Evolutionary conservation across 345 rosid species (phyloP).

Genomic region (Zanthoxylum bungeanum): DNA sequence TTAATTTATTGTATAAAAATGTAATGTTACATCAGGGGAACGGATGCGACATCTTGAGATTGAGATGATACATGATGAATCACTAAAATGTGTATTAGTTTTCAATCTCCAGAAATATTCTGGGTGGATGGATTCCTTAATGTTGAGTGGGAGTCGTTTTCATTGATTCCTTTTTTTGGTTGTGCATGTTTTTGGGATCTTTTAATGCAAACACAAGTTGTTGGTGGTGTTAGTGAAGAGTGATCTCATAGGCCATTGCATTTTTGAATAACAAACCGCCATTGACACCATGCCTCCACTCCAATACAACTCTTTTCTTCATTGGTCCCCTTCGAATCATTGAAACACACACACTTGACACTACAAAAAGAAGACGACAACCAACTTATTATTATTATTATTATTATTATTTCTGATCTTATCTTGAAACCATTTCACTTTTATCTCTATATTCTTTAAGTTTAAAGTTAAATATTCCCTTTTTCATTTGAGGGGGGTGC

Average conservation of each 20-base stretch:
- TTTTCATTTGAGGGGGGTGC: too few relatives aligned
- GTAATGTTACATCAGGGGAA: conserved; percentile 1
- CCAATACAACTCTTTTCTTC: background rate
- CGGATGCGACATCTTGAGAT: too few relatives aligned
- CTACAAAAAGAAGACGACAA: background rate
- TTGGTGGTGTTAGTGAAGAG: background rate
- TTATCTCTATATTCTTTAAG: too few relatives aligned
- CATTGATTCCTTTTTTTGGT: background rate
- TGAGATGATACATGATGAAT: background rate
- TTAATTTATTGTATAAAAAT: conserved; percentile 8
- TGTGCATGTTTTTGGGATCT: background rate
- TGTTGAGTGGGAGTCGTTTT: background rate
- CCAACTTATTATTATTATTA: too few relatives aligned
- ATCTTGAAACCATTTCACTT: background rate
- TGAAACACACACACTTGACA: background rate
- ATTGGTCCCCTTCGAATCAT: background rate
- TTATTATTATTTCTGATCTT: background rate
- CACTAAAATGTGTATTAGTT: background rate
- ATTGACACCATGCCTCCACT: too few relatives aligned
- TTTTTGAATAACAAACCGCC: background rate
- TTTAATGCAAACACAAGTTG: background rate
- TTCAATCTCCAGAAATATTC: background rate
- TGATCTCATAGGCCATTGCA: background rate
- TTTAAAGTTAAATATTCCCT: too few relatives aligned
- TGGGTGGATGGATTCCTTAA: too few relatives aligned